phyloP scores from a whole-genome alignment of 2,329 filamentous ascomycete species.

The Clonostachys rosea region DNA sequence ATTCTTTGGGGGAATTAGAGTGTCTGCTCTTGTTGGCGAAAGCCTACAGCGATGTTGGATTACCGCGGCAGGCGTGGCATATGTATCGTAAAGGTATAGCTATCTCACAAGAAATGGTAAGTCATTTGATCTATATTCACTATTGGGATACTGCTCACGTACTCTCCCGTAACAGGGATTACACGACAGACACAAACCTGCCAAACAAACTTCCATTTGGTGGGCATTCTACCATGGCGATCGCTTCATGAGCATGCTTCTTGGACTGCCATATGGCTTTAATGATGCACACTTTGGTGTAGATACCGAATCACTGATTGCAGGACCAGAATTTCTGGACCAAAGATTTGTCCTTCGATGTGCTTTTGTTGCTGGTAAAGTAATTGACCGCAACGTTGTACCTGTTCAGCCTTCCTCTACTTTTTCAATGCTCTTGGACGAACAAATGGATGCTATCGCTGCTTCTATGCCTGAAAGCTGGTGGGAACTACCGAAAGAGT shows the following conservation, averaged over 20 bases:
- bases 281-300: constrained; percentile 5
- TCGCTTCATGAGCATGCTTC: constrained; percentile 34
- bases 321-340: not conserved
- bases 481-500: constrained; percentile 19
- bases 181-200: not conserved
- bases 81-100: constrained; percentile 30
- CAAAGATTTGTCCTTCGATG: constrained; percentile 6
- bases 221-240: constrained; percentile 20
- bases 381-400: constrained; percentile 32
- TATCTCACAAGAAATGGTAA: constrained; percentile 34
- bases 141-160: too few species aligned
- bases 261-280: constrained; percentile 25
- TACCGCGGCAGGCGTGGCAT: constrained; percentile 35
- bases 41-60: constrained; percentile 35
- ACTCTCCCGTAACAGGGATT: too few species aligned
- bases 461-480: constrained; percentile 26
- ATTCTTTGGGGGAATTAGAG: constrained; percentile 34
- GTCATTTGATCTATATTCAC: constrained; percentile 4
- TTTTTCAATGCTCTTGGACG: constrained; percentile 29
- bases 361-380: constrained; percentile 30
- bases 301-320: not conserved
- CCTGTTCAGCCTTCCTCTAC: constrained; percentile 24
- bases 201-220: constrained; percentile 6
- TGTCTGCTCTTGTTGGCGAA: constrained; percentile 33
- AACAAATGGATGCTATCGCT: constrained; percentile 30